Conservation (phyloP, 2,329 filamentous ascomycete species). For the Apiospora pterosperma region DNA sequence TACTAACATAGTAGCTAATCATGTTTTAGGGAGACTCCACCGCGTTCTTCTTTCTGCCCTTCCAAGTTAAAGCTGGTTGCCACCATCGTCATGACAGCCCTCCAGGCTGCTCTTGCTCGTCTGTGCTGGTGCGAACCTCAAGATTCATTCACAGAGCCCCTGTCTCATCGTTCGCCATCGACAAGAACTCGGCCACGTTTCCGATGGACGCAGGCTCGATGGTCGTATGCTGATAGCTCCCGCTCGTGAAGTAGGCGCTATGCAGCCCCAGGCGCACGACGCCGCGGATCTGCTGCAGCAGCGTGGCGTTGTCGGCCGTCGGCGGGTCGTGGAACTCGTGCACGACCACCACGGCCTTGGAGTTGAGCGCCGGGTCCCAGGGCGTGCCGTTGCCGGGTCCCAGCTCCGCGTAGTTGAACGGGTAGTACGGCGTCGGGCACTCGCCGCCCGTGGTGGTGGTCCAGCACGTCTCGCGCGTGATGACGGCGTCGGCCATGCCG, state of each 20-base stretch:
- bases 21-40: no score
- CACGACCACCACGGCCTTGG: slow-evolving; percentile 13
- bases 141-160: no score
- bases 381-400: slow-evolving; percentile 10
- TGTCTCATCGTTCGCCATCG: not conserved
- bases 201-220: not conserved
- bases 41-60: no score
- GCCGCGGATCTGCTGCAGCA: slow-evolving; percentile 11
- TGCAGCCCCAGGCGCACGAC: slow-evolving; percentile 11
- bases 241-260: slow-evolving; percentile 17
- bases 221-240: not conserved
- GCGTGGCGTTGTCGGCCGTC: slow-evolving; percentile 9
- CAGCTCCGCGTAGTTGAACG: slow-evolving; percentile 7
- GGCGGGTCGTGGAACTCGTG: slow-evolving; percentile 15
- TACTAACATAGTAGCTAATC: no score
- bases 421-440: slow-evolving; percentile 12
- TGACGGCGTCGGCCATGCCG: slow-evolving; percentile 11
- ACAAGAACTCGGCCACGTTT: not conserved
- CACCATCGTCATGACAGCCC: no score
- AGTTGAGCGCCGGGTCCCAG: slow-evolving; percentile 8
- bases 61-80: no score
- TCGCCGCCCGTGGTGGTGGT: slow-evolving; percentile 7
- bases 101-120: no score
- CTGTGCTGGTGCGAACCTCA: no score
- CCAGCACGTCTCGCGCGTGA: slow-evolving; percentile 17